Base-by-base conservation (phyloP, 1,284 basidiomycete species). In the Puccinia triticina region DNA sequence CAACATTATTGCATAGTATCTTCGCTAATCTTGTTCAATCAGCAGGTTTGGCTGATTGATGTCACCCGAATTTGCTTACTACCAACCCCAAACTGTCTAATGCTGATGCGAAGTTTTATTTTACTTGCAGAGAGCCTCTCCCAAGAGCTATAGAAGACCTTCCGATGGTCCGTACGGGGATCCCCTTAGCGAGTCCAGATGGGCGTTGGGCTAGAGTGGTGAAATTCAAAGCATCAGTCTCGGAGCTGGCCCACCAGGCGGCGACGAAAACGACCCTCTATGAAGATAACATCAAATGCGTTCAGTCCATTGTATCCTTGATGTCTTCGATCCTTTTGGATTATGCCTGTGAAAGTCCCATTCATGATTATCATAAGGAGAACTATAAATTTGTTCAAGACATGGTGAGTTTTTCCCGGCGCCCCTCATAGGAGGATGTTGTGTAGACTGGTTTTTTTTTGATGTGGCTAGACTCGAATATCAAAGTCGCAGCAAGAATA, bases 231-330 rank as follows among this genome's bases (percentile, higher is more conserved):
- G 86, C 87, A 32, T 90, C 91, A 21, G 92, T 93, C 83, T 95
- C 94, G 2, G 88, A 91, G 61, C 88, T 94, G 23, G 88, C 94
- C 46, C 90, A 93, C 84, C 88, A 88, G 23, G 94, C 95, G 0
- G 92, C 94, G 3, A 88, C 87, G 23, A 89, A 90, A n/a, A 88
- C 95, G 80, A 90, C 89, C 53, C 89, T 90, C 77, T 93, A 90
- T 46, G 95, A 97, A 87, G 95, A 96, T 86, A 95, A 96, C 84
- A 95, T 96, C 82, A 97, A 99, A 86, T 92, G 94, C 14, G 91
- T 97, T 83, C 89, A 89, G 84, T 87, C 89, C 80, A 86, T 90
- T 12, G 87, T 90, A 53, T 87, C 90, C 84, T 91, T 91, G 0
- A 91, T 94, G 67, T 93, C 94, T 84, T 90, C 91, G 0, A 93